A percentile compares a stretch with the other conserved stretches of the same genome.
These are phyloP conservation scores for Crucibulum laeve DNA, from an alignment of 768 basidiomycete species.

Conservation along the genomic window DNA sequence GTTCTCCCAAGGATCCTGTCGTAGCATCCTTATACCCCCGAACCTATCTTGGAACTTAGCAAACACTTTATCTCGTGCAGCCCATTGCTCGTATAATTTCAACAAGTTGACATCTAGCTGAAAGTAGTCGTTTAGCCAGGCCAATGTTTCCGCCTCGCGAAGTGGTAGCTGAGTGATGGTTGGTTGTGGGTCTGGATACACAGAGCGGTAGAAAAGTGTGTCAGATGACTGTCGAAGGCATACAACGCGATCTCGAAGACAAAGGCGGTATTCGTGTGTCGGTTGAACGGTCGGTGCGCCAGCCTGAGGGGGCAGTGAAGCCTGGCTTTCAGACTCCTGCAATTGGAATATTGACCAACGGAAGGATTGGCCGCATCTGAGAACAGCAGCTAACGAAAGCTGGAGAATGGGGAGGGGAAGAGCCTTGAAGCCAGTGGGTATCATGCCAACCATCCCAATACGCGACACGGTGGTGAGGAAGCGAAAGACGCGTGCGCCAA, in stretches of 20 bases:
- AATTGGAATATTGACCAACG: constrained; percentile 66
- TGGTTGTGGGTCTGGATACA: constrained; percentile 49
- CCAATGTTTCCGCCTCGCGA: constrained; percentile 60
- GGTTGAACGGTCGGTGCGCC: constrained; percentile 7
- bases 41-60: constrained; percentile 57
- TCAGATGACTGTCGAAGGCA: constrained; percentile 75
- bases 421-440: constrained; percentile 46
- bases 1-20: constrained; percentile 97
- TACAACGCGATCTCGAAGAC: constrained; percentile 77
- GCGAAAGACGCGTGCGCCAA: background rate
- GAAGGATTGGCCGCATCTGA: constrained; percentile 84
- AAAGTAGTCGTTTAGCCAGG: constrained; percentile 85
- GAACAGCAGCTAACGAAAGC: constrained; percentile 71
- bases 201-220: constrained; percentile 65
- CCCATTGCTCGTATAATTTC: constrained; percentile 75
- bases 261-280: constrained; percentile 67
- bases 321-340: too few species aligned
- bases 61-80: constrained; percentile 70
- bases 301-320: too few species aligned
- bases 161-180: constrained; percentile 24
- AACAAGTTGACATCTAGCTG: constrained; percentile 76
- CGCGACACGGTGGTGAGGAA: too few species aligned
- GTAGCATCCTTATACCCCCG: constrained; percentile 77
- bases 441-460: constrained; percentile 11
- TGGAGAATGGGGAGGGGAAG: constrained; percentile 63